Percentiles rank a stretch among this genome's conserved stretches.
Conservation (phyloP, 441 rosid species). For the Syzygium syzygioides region DNA sequence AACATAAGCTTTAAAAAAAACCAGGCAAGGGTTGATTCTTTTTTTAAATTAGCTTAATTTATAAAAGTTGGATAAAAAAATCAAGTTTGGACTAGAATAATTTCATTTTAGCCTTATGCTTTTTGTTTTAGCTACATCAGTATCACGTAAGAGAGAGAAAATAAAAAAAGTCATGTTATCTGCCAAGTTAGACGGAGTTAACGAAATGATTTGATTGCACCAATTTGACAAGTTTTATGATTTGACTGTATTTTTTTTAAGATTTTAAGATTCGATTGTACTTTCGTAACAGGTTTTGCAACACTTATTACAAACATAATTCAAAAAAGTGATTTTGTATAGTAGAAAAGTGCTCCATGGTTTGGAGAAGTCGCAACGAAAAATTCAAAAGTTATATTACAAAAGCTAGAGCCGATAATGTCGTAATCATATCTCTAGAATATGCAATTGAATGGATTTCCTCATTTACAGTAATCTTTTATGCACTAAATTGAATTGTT, state of each 20-base stretch:
- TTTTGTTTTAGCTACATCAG: background rate
- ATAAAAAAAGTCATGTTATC: background rate
- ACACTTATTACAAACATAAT: background rate
- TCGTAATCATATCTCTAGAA: background rate
- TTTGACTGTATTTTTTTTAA: background rate
- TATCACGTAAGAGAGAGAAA: rapidly evolving
- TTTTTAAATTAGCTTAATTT: too few relatives aligned
- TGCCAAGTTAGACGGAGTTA: rapidly evolving
- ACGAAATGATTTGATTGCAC: rapidly evolving
- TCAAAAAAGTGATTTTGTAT: background rate
- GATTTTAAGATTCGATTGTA: rapidly evolving
- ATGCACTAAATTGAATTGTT: background rate
- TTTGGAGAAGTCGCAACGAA: rapidly evolving
- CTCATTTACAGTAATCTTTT: background rate
- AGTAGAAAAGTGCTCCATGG: background rate
- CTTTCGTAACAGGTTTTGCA: rapidly evolving
- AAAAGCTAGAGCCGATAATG: background rate
- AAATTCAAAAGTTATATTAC: background rate
- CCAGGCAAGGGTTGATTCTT: too few relatives aligned
- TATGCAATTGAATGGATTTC: background rate
- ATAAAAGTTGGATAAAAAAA: background rate
- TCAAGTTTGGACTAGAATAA: too few relatives aligned
- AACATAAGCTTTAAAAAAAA: background rate
- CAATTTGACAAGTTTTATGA: rapidly evolving
- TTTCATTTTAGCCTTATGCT: background rate